Evolutionary conservation across 2,329 filamentous ascomycete species (phyloP).

Genomic region (Aschersonia sp.): DNA sequence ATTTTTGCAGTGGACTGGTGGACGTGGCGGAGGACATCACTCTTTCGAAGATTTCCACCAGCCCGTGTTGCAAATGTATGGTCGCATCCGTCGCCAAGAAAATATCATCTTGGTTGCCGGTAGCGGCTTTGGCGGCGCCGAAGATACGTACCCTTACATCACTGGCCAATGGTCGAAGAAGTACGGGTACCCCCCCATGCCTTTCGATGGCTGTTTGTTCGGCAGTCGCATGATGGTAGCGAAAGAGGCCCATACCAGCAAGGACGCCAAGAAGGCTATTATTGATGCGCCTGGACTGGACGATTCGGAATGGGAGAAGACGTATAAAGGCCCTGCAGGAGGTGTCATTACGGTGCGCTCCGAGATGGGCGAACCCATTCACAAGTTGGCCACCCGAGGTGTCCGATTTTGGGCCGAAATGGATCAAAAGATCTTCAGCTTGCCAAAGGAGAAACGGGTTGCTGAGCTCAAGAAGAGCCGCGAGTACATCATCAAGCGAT

Average conservation of each 20-base stretch:
- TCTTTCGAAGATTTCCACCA: slow-evolving; percentile 93
- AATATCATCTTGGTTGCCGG: slow-evolving; percentile 85
- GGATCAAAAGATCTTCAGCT: slow-evolving; percentile 93
- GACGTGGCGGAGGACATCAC: slow-evolving; percentile 85
- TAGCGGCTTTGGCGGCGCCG: slow-evolving; percentile 78
- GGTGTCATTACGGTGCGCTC: slow-evolving; percentile 94
- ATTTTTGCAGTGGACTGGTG: slow-evolving; percentile 88
- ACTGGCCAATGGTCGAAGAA: slow-evolving; percentile 79
- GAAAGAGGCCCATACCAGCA: slow-evolving; percentile 81
- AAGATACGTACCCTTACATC: slow-evolving; percentile 86
- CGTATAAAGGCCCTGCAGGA: slow-evolving; percentile 79
- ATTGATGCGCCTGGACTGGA: slow-evolving; percentile 71
- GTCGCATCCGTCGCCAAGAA: slow-evolving; percentile 66
- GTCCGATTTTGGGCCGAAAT: slow-evolving; percentile 97
- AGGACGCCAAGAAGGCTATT: slow-evolving; percentile 79
- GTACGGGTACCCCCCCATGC: slow-evolving; percentile 83
- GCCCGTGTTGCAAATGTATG: slow-evolving; percentile 82
- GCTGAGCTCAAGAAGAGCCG: slow-evolving; percentile 78
- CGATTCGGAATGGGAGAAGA: slow-evolving; percentile 79
- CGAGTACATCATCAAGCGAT: slow-evolving; percentile 84
- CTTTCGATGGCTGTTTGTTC: slow-evolving; percentile 82
- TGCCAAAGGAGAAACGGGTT: slow-evolving; percentile 89
- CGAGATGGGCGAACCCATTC: slow-evolving; percentile 98
- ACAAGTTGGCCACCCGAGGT: slow-evolving; percentile 94
- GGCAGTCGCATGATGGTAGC: slow-evolving; percentile 91